These are phyloP conservation scores for Hanseniaspora lachancei DNA, from an alignment of 805 yeast species.

Conservation along the genomic window DNA sequence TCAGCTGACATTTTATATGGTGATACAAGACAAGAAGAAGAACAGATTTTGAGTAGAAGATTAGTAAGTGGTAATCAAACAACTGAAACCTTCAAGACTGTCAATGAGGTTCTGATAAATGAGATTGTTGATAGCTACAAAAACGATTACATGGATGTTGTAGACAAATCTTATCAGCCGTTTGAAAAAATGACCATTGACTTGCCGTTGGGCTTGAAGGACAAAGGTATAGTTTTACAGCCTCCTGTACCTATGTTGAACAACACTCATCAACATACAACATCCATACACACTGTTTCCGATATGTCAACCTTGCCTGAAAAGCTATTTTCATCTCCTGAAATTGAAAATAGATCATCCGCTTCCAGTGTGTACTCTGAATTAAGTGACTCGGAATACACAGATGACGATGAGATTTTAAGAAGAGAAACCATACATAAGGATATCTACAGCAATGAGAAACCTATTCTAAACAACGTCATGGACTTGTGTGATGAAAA, in stretches of 20 bases:
- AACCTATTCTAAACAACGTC: background rate
- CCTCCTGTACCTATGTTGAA: background rate
- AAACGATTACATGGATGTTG: background rate
- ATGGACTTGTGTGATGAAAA: background rate
- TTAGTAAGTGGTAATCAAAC: background rate
- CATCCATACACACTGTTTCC: constrained; percentile 2
- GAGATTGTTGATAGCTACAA: constrained; percentile 8
- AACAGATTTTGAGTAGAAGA: background rate
- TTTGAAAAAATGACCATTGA: background rate
- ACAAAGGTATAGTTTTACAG: background rate
- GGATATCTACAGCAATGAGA: background rate
- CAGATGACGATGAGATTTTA: background rate
- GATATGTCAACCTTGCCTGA: constrained; percentile 11
- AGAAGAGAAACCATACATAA: background rate
- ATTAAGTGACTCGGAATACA: background rate
- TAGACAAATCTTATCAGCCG: background rate
- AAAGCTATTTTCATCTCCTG: constrained; percentile 11
- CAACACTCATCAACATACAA: constrained; percentile 2
- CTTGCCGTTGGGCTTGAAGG: background rate
- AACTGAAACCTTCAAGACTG: constrained; percentile 1
- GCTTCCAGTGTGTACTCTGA: constrained; percentile 12
- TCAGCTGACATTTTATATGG: constrained; percentile 3
- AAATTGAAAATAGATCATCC: constrained; percentile 4
- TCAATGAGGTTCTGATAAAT: constrained; percentile 6
- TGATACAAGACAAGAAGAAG: constrained; percentile 2